These are phyloP conservation scores for Ascochyta fabae DNA, from an alignment of 2,329 filamentous ascomycete species.

Conservation along the genomic window DNA sequence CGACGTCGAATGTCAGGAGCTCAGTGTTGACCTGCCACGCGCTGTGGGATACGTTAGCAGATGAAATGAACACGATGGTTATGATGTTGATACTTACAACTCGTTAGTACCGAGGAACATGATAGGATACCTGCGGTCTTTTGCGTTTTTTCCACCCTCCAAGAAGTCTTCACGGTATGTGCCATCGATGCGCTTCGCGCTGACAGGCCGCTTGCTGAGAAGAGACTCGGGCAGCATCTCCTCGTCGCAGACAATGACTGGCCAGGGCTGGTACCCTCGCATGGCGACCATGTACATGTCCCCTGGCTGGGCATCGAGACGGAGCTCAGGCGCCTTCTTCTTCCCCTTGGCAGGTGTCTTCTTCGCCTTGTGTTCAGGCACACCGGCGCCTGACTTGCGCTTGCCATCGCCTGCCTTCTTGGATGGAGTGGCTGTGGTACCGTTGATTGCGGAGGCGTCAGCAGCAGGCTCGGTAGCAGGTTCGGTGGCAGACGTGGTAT, in stretches of 20 bases:
- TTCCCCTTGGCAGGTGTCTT: conserved; percentile 78
- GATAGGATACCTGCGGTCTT: conserved; percentile 87
- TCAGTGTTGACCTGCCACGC: conserved; percentile 90
- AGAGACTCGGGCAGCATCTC: conserved; percentile 86
- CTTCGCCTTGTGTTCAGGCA: conserved; percentile 71
- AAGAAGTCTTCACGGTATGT: conserved; percentile 86
- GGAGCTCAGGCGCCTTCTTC: conserved; percentile 72
- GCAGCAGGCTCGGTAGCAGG: conserved; percentile 41
- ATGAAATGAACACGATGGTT: not conserved
- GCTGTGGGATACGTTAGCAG: conserved; percentile 57
- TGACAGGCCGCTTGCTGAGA: conserved; percentile 79
- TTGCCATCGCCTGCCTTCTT: conserved; percentile 47
- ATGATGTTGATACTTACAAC: conserved; percentile 74
- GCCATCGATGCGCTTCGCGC: conserved; percentile 80
- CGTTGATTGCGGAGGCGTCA: conserved; percentile 54
- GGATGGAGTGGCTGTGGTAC: conserved; percentile 44
- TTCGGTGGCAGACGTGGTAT: conserved; percentile 47
- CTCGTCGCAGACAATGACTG: conserved; percentile 91
- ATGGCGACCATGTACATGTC: conserved; percentile 92
- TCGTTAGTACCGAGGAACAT: conserved; percentile 97
- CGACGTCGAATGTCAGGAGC: conserved; percentile 76
- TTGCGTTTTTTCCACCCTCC: conserved; percentile 83
- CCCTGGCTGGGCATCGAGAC: conserved; percentile 82
- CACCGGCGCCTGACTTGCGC: conserved; percentile 75
- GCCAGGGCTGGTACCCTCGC: conserved; percentile 95